Evolutionary conservation across 768 basidiomycete species (phyloP).

Genomic region (Wakefieldia striispora): DNA sequence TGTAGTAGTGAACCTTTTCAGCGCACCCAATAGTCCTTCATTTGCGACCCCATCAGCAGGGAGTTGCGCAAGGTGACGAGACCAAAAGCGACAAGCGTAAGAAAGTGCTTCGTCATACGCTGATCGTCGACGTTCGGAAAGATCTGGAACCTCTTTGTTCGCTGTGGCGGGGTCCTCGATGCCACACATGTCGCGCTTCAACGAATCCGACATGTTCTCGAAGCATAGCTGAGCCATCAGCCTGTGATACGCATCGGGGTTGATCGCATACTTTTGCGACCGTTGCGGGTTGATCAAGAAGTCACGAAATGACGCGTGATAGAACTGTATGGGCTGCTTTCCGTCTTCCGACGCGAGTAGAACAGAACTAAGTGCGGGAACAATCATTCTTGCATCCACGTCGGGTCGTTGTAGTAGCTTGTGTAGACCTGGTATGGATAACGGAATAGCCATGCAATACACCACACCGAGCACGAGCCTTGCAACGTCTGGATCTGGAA

Average conservation of each 20-base stretch:
- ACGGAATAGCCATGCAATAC: constrained; percentile 10
- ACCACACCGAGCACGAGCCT: constrained; percentile 20
- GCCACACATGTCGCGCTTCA: constrained; percentile 22
- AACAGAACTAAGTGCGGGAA: constrained; percentile 17
- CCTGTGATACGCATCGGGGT: constrained; percentile 13
- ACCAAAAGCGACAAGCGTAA: constrained; percentile 23
- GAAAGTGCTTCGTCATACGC: constrained; percentile 14
- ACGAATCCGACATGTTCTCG: constrained; percentile 13
- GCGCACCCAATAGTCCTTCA: constrained; percentile 6
- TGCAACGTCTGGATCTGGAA: constrained; percentile 14
- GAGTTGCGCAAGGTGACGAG: constrained; percentile 16
- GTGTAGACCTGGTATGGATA: constrained; percentile 15
- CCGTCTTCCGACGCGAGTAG: constrained; percentile 20
- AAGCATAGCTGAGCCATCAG: constrained; percentile 20
- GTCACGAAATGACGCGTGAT: constrained; percentile 22
- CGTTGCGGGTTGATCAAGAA: constrained; percentile 18
- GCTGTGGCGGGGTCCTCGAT: constrained; percentile 15
- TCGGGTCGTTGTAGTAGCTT: constrained; percentile 12
- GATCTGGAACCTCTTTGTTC: constrained; percentile 17
- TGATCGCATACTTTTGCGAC: constrained; percentile 13
- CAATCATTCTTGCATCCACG: constrained; percentile 12
- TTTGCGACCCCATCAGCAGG: constrained; percentile 3
- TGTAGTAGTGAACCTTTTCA: constrained; percentile 13
- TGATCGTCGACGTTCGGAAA: constrained; percentile 10
- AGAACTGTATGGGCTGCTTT: constrained; percentile 20